Evolutionary conservation across 768 basidiomycete species (phyloP), one percentile per base, ranked within the genome.

Genomic region (Suillus spraguei): DNA sequence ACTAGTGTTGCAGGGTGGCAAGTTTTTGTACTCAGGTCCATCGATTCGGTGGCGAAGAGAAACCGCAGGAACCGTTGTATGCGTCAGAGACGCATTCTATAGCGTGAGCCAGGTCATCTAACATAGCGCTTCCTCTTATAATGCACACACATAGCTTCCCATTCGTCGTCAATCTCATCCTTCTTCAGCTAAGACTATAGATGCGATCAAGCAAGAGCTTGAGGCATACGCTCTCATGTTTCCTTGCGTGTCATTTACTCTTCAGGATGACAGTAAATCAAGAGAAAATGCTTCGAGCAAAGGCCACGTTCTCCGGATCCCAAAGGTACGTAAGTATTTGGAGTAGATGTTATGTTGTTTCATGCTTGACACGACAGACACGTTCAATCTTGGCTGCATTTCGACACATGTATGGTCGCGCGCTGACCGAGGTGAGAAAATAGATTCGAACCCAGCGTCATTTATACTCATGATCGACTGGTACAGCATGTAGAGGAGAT

Each of bases 11-110:
- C 64, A 95, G 91, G 87, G 85, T 35, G 87, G 87, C 16, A 82
- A 85, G 68, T 77, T 72, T 7, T 74, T 97, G 32, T 94, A 92
- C 70, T 78, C 78, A 32, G 94, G 94, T 0, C 82, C 87, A 38
- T 88, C 94, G 4, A 77, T 87, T 42, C 86, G 92, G 24, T 91
- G 93, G 88, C 82, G 87, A 63, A 81, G 89, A 65, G 87, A 92
- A 71, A 79, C 79, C 1, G 76, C 84, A 2, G 97, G 97, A 4
- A 97, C 96, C 7, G 87, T 85, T 13, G 89, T 97, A 47, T 88
- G 85, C 67, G 80, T 97, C 50, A 87, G 92, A 24, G 97, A 98
- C 73, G 88, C 92, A 3, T 99, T 97, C 72, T 92, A 90, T 71
- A 95, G 92, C 70, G 94, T 94, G 65, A 50, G 86, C 79, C 20